These are phyloP conservation scores for Leccinum aurantiacum DNA, from an alignment of 768 basidiomycete species.

Conservation along the genomic window DNA sequence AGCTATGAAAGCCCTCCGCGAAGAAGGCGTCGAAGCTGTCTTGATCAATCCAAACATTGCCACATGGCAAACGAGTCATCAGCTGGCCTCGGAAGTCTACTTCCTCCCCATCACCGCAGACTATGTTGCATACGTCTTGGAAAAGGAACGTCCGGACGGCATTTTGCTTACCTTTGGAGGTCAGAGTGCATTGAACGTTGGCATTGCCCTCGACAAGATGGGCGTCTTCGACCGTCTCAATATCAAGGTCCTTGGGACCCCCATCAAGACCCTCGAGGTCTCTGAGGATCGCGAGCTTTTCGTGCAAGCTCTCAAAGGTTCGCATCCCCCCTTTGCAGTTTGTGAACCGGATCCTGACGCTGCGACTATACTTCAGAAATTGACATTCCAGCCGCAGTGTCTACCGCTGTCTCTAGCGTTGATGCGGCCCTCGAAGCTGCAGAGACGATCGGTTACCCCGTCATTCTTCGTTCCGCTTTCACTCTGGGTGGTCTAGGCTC, in stretches of 20 bases:
- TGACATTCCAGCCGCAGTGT: slow-evolving; percentile 92
- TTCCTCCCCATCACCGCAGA: slow-evolving; percentile 95
- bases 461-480: slow-evolving; percentile 95
- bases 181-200: slow-evolving; percentile 96
- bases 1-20: slow-evolving; percentile 94
- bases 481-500: slow-evolving; percentile 98
- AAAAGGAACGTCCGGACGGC: slow-evolving; percentile 97
- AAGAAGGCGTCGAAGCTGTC: slow-evolving; percentile 91
- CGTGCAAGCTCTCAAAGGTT: slow-evolving; percentile 93
- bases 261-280: slow-evolving; percentile 90
- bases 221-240: slow-evolving; percentile 91
- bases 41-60: slow-evolving; percentile 99
- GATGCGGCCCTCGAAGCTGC: slow-evolving; percentile 92
- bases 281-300: slow-evolving; percentile 98
- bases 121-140: slow-evolving; percentile 97
- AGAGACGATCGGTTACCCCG: slow-evolving; percentile 90
- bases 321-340: slow-evolving; percentile 17
- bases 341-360: slow-evolving; percentile 5
- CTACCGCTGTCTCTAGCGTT: slow-evolving; percentile 95
- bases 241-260: slow-evolving; percentile 92
- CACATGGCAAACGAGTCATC: slow-evolving; percentile 98
- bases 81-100: slow-evolving; percentile 95
- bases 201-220: slow-evolving; percentile 95
- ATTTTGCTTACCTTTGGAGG: slow-evolving; percentile 98
- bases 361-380: slow-evolving; percentile 63